These are phyloP conservation scores for Backusella macrospora DNA, from an alignment of 192 early-diverging fungal species.

Conservation along the genomic window DNA sequence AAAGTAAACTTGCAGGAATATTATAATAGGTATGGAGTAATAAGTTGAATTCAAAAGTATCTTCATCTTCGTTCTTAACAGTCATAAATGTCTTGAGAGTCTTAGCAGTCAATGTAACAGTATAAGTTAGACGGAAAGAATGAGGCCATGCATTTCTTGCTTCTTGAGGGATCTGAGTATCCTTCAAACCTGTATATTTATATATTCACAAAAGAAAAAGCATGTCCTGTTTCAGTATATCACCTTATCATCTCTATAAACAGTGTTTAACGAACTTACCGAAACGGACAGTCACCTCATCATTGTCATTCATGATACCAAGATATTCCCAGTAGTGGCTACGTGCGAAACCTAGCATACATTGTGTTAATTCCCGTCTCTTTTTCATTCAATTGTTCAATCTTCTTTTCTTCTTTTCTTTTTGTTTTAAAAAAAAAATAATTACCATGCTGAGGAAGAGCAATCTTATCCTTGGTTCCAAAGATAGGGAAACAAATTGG, in stretches of 20 bases:
- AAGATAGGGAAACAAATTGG: slow-evolving; percentile 85
- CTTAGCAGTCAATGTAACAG: slow-evolving; percentile 73
- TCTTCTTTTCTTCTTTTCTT: not conserved
- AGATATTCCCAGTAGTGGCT: slow-evolving; percentile 60
- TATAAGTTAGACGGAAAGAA: slow-evolving; percentile 78
- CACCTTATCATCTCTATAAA: not conserved
- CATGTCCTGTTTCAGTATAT: not conserved
- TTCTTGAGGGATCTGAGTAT: slow-evolving; percentile 56
- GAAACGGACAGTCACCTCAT: slow-evolving; percentile 56
- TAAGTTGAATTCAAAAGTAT: slow-evolving; percentile 79
- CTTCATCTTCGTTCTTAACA: slow-evolving; percentile 75
- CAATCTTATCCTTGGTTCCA: slow-evolving; percentile 54
- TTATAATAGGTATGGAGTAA: slow-evolving; percentile 94
- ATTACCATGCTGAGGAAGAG: slow-evolving; percentile 74
- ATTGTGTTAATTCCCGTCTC: not conserved
- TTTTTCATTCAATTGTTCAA: not conserved
- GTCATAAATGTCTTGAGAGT: slow-evolving; percentile 73
- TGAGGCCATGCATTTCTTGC: slow-evolving; percentile 65
- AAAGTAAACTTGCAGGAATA: slow-evolving; percentile 50
- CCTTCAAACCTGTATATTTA: slow-evolving; percentile 49
- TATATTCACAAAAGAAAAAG: not conserved
- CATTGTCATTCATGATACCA: slow-evolving; percentile 49
- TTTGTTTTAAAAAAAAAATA: not conserved
- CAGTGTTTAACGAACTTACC: slow-evolving; percentile 32
- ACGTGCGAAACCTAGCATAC: slow-evolving; percentile 49